These are phyloP conservation scores for Dentipellis fragilis DNA, from an alignment of 768 basidiomycete genomes.

Conservation along the genomic window DNA sequence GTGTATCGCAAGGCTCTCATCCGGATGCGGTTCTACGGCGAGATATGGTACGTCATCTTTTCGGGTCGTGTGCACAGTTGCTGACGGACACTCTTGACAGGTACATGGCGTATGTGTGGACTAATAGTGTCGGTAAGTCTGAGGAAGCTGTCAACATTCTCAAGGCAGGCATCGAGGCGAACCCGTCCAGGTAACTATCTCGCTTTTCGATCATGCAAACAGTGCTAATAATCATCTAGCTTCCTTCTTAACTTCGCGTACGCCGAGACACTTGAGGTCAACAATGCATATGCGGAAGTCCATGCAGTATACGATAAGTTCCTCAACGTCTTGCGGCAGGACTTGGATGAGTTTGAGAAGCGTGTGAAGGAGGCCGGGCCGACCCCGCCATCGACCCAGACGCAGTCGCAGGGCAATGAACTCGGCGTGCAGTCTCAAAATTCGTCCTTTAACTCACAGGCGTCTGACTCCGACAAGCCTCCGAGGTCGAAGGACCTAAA, in stretches of 20 bases:
- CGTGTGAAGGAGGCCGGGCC: constrained; percentile 21
- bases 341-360: constrained; percentile 53
- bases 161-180: constrained; percentile 81
- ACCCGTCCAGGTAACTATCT: constrained; percentile 56
- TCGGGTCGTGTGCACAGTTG: background rate
- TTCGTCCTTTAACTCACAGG: constrained; percentile 32
- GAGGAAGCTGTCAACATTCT: constrained; percentile 80
- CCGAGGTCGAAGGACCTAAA: constrained; percentile 44
- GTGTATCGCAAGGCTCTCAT: constrained; percentile 86
- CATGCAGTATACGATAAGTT: constrained; percentile 68
- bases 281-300: constrained; percentile 56
- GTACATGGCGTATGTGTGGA: constrained; percentile 88
- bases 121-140: constrained; percentile 56
- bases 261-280: constrained; percentile 60
- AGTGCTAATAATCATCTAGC: constrained; percentile 29
- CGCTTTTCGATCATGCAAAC: background rate
- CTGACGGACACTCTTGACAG: constrained; percentile 26
- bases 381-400: constrained; percentile 27
- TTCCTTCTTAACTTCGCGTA: constrained; percentile 88
- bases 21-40: constrained; percentile 88
- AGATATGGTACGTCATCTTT: constrained; percentile 69
- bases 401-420: constrained; percentile 13
- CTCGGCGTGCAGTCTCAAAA: constrained; percentile 5
- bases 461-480: constrained; percentile 38
- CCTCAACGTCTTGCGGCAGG: constrained; percentile 48